Evolutionary conservation across 2,329 filamentous ascomycete species (phyloP).

Genomic region (Cladosporium sp.): DNA sequence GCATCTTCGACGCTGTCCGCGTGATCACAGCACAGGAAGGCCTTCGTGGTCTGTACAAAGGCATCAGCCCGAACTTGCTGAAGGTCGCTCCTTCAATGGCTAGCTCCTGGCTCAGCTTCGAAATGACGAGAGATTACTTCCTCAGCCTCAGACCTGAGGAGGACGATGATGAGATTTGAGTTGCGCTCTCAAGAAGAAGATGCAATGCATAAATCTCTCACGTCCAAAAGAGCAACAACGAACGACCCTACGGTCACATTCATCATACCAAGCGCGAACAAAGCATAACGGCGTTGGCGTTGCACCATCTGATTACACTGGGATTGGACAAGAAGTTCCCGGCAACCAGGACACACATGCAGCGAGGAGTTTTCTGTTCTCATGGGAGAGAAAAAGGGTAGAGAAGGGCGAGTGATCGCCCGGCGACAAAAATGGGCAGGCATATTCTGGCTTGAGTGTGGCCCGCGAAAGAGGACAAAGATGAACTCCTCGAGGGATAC

Average conservation of each 20-base stretch:
- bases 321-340: not conserved
- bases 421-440: not conserved
- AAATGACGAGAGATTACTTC: slow-evolving; percentile 86
- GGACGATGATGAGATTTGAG: slow-evolving; percentile 13
- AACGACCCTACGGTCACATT: not conserved
- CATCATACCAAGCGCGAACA: slow-evolving; percentile 1
- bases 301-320: not conserved
- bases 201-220: not conserved
- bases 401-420: not conserved
- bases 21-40: slow-evolving; percentile 85
- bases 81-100: slow-evolving; percentile 99
- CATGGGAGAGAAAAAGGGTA: not conserved
- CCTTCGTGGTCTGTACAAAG: slow-evolving; percentile 84
- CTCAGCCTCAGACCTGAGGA: slow-evolving; percentile 56
- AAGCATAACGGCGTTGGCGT: slow-evolving; percentile 2
- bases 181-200: not conserved
- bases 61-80: slow-evolving; percentile 88
- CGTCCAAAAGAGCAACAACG: not conserved
- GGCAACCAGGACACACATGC: not conserved
- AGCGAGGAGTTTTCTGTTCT: slow-evolving; percentile 7
- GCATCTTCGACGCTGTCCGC: slow-evolving; percentile 76
- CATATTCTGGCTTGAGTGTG: not conserved
- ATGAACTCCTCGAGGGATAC: not conserved
- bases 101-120: slow-evolving; percentile 96
- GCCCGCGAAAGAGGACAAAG: not conserved